Percentiles rank a stretch among this genome's conserved stretches.
phyloP scores from a whole-genome alignment of 1,284 basidiomycete genomes.

The Apiotrichum brassicae region DNA sequence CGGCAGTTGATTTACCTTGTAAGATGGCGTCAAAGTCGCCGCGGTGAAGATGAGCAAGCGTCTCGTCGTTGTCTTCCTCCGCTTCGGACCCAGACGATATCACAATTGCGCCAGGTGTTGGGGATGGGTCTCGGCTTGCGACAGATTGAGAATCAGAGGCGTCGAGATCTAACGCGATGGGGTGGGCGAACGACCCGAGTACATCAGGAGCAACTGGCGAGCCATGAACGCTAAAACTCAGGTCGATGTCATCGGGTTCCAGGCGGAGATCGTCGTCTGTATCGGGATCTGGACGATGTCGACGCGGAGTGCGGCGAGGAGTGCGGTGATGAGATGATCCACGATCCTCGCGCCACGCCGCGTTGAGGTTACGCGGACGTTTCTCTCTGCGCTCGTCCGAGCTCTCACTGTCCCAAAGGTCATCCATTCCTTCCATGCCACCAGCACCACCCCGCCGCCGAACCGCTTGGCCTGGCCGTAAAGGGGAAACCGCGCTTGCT shows the following conservation, averaged over 20 bases:
- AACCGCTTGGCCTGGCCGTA: constrained; percentile 34
- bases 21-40: constrained; percentile 41
- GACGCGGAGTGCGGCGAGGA: not conserved
- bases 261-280: not conserved
- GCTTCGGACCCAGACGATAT: constrained; percentile 22
- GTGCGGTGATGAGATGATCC: not conserved
- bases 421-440: constrained; percentile 15
- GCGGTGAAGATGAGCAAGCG: constrained; percentile 31
- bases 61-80: constrained; percentile 29
- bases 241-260: not conserved
- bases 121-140: not conserved
- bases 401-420: constrained; percentile 8
- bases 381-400: not conserved
- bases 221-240: too few relatives aligned
- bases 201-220: too few relatives aligned
- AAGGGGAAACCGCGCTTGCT: constrained; percentile 15
- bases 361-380: too few relatives aligned
- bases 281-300: not conserved
- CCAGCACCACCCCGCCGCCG: constrained; percentile 19
- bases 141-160: constrained; percentile 6
- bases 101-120: constrained; percentile 12
- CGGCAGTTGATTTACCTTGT: constrained; percentile 9
- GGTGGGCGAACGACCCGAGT: not conserved
- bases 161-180: constrained; percentile 1
- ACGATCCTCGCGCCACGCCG: too few relatives aligned